A percentile compares a stretch with the other conserved stretches of the same genome.
phyloP scores from a whole-genome alignment of 2,329 filamentous ascomycete species.

The Phaeosphaeria sp. region DNA sequence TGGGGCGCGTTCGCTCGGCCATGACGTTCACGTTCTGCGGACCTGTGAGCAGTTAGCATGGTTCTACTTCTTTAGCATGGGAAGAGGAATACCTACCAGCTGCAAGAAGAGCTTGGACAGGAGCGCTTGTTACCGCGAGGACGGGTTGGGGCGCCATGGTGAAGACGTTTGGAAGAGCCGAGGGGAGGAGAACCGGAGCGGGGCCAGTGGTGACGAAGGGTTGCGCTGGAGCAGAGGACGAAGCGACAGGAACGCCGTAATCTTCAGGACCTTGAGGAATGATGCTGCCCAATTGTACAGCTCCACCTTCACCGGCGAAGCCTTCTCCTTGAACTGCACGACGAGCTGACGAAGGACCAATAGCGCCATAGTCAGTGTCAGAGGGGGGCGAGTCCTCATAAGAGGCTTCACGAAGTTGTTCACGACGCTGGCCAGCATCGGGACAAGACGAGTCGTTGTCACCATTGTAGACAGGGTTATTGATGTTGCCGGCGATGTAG shows the following conservation, averaged over 20 bases:
- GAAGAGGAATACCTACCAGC: neutral
- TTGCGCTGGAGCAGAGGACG: neutral
- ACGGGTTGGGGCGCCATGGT: neutral
- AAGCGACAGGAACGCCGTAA: neutral
- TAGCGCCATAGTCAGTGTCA: neutral
- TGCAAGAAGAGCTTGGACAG: neutral
- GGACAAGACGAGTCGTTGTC: too few species aligned
- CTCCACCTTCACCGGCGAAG: neutral
- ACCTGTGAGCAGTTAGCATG: slow-evolving; percentile 1
- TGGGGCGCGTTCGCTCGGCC: slow-evolving; percentile 13
- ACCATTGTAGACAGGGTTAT: too few species aligned
- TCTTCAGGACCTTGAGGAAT: neutral
- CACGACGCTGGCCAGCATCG: neutral
- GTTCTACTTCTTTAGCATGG: neutral
- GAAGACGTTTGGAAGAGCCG: neutral
- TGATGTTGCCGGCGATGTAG: neutral
- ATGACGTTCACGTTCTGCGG: slow-evolving; percentile 12
- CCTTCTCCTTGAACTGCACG: neutral
- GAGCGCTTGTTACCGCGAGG: neutral
- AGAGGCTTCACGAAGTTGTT: neutral
- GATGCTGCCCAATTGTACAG: neutral
- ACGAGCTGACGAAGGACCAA: neutral
- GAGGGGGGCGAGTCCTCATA: neutral
- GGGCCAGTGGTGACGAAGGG: neutral
- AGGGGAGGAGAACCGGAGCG: neutral